Base-by-base conservation (phyloP, 2,329 filamentous ascomycete genomes). In the Botryosphaeria dothidea region DNA sequence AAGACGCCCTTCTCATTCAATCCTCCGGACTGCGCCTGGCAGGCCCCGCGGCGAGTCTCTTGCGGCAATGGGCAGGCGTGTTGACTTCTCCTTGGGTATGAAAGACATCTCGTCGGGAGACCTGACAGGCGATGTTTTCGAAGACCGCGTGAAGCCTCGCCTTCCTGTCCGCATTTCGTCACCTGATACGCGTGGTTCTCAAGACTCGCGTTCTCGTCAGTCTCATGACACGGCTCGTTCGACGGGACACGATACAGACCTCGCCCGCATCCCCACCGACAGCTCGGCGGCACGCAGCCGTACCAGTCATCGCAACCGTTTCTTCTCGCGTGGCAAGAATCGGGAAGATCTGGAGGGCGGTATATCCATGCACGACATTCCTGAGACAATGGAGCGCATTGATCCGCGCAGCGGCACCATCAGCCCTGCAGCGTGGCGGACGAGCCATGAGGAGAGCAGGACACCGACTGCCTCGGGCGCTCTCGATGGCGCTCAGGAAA, bases 41-140 rank as follows among this genome's bases (percentile, higher is more conserved):
- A 79, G 79, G 11, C 74, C 80, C 38, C 83, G 86, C 8, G 83
- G 83, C 34, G 86, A 89, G 68, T 86, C 86, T 0, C 76, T 87
- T 8, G 81, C 84, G 0, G 79, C 82, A 9, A 86, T 87, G 80
- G 80, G 81, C 38, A 87, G 86, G 63, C 86, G 88, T 29, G 88
- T 91, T 31, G 89, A 91, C 72, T 91, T 91, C 75, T 90, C 88
- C 1, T 80, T 91, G 2, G 89, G 89, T 31, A 89, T 90, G 84
- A 82, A 80, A 36, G 83, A 85, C 49, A 80, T 89, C 45, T 82
- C 83, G 3, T 81, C 84, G 1, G 81, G 81, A 34, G 87, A 90
- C 68, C 78, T 87, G 49, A 83, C 85, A 66, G 87, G 86, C 51
- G 89, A 92, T 70, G 85, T 91, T 0, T 89, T 87, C 71, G 86